Conservation (phyloP, 2,329 filamentous ascomycete genomes). For the Chlorencoelia australis region DNA sequence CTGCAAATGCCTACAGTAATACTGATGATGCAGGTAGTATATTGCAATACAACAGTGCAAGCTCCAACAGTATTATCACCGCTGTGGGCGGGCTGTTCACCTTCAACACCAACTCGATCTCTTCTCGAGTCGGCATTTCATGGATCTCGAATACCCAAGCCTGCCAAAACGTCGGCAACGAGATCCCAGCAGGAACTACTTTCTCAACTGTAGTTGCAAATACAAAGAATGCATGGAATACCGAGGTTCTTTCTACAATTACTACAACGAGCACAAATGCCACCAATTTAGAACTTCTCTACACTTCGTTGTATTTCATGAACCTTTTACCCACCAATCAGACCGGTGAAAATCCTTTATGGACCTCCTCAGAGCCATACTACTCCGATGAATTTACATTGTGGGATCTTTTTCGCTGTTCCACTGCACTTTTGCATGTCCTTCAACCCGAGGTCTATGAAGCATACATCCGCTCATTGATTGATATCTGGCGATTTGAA, state of each 20-base stretch:
- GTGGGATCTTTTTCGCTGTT: conserved; percentile 55
- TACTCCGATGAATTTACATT: conserved; percentile 64
- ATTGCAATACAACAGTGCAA: neutral
- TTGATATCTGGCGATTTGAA: conserved; percentile 57
- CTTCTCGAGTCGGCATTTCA: conserved; percentile 41
- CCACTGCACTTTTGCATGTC: conserved; percentile 54
- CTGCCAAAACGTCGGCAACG: conserved; percentile 34
- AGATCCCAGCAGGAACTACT: conserved; percentile 34
- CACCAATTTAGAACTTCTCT: conserved; percentile 49
- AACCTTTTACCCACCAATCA: conserved; percentile 45
- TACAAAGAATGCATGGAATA: conserved; percentile 6
- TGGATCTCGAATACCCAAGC: conserved; percentile 39
- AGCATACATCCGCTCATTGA: conserved; percentile 54
- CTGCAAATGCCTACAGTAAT: conserved; percentile 21
- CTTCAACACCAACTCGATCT: conserved; percentile 32
- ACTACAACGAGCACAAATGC: conserved; percentile 46
- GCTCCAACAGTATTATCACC: neutral
- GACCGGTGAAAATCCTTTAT: conserved; percentile 60
- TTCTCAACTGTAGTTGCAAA: conserved; percentile 28
- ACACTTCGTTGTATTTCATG: conserved; percentile 53
- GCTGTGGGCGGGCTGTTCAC: conserved; percentile 28
- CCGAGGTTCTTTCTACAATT: conserved; percentile 27
- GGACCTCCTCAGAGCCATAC: conserved; percentile 55
- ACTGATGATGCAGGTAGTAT: conserved; percentile 23
- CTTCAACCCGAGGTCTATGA: conserved; percentile 52